Conservation (phyloP, 2,329 filamentous ascomycete species). For the Curvularia sp. region DNA sequence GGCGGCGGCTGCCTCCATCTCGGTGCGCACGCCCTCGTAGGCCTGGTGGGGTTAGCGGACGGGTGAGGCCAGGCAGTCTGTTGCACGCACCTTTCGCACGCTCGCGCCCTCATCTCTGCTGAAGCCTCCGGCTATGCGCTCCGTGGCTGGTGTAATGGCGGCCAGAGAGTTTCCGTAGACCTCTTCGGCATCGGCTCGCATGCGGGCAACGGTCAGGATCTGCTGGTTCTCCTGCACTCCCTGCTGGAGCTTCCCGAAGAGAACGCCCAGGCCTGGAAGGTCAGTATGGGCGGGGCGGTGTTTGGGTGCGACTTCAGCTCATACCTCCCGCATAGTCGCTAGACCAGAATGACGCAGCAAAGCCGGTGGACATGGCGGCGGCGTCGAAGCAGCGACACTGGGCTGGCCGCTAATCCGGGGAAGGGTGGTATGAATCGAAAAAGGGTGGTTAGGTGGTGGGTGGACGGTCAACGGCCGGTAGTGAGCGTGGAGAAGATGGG, state of each 20-base stretch:
- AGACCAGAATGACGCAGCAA: constrained; percentile 98
- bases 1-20: constrained; percentile 89
- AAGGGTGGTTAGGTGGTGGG: constrained; percentile 14
- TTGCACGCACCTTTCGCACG: constrained; percentile 77
- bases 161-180: constrained; percentile 79
- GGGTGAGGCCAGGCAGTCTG: background rate
- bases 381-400: constrained; percentile 17
- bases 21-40: constrained; percentile 88
- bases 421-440: constrained; percentile 11
- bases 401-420: constrained; percentile 24
- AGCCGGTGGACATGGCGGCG: constrained; percentile 58
- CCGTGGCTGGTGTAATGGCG: constrained; percentile 81
- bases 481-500: constrained; percentile 37
- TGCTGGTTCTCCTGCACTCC: constrained; percentile 95
- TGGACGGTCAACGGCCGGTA: constrained; percentile 22
- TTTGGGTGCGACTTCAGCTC: constrained; percentile 54
- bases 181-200: constrained; percentile 96
- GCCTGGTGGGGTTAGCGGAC: constrained; percentile 65
- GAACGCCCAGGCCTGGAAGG: constrained; percentile 77
- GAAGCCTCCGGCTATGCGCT: constrained; percentile 85
- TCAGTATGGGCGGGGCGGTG: constrained; percentile 29
- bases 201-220: constrained; percentile 84
- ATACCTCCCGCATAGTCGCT: constrained; percentile 93
- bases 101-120: constrained; percentile 92
- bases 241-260: constrained; percentile 97